phyloP scores from a whole-genome alignment of 306 rosid genomes.

The Rubus parviflorus region DNA sequence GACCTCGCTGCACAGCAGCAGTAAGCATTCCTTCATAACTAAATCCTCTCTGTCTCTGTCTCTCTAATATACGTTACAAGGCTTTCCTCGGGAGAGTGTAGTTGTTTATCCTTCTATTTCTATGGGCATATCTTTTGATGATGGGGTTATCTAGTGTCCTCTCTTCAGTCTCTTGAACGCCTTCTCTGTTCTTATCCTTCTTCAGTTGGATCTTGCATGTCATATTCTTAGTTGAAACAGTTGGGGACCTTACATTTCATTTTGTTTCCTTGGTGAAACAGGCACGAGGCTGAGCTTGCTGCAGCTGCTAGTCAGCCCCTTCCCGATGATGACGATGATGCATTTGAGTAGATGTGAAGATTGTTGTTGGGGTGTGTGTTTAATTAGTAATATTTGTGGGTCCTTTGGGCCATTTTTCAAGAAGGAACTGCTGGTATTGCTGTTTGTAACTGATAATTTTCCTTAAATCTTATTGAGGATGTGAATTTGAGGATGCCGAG shows the following conservation, averaged over 20 bases:
- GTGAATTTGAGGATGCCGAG: slow-evolving; percentile 17
- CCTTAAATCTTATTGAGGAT: slow-evolving; percentile 9
- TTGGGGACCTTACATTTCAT: neutral
- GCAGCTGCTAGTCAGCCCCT: slow-evolving; percentile 74
- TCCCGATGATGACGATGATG: slow-evolving; percentile 74
- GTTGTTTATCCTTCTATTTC: neutral
- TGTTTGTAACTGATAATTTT: slow-evolving; percentile 10
- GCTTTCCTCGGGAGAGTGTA: neutral
- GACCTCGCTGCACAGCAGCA: slow-evolving; percentile 65
- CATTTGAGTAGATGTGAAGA: slow-evolving; percentile 51
- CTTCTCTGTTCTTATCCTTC: neutral
- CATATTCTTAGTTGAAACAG: neutral
- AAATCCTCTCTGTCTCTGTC: neutral
- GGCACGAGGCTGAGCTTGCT: slow-evolving; percentile 67
- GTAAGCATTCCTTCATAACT: slow-evolving; percentile 37
- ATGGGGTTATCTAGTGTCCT: neutral
- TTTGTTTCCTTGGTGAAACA: slow-evolving; percentile 13
- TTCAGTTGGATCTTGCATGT: neutral
- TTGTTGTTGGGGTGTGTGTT: neutral
- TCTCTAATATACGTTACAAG: neutral
- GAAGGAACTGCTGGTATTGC: neutral
- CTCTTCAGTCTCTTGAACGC: neutral
- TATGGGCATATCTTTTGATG: neutral
- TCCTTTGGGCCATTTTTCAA: slow-evolving; percentile 11
- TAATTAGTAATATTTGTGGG: neutral